Conservation (phyloP, 2,329 filamentous ascomycete species). For the Epichloe amarillans region DNA sequence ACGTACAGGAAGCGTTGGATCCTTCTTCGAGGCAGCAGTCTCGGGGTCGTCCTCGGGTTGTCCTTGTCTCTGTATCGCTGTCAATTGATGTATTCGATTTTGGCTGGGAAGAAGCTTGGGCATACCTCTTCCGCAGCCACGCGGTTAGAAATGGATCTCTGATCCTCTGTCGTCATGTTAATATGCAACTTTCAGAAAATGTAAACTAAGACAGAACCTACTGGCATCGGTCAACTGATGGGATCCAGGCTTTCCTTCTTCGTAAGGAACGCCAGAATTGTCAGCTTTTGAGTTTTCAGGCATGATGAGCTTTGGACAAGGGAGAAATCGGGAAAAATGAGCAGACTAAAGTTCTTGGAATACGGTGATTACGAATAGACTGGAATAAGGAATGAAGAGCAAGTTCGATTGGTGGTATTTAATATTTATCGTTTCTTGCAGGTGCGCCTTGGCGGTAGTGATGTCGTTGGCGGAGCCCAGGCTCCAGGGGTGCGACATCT, state of each 20-base stretch:
- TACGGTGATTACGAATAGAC: neutral
- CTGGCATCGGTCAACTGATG: conserved; percentile 61
- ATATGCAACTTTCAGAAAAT: too few species aligned
- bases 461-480: conserved; percentile 3
- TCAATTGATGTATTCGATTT: conserved; percentile 3
- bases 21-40: conserved; percentile 34
- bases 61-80: conserved; percentile 18
- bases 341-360: neutral
- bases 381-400: neutral
- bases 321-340: too few species aligned
- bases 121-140: conserved; percentile 48
- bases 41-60: conserved; percentile 33
- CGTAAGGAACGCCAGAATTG: conserved; percentile 40
- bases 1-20: conserved; percentile 46
- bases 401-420: neutral
- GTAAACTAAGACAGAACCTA: conserved; percentile 24
- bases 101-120: neutral
- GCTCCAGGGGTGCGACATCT: conserved; percentile 18
- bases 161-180: conserved; percentile 40
- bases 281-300: conserved; percentile 51
- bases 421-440: neutral
- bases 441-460: neutral
- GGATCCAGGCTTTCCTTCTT: conserved; percentile 59
- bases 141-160: conserved; percentile 59
- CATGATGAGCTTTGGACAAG: conserved; percentile 13